Base-by-base conservation (phyloP, 345 rosid species). In the Cardiospermum halicacabum region DNA sequence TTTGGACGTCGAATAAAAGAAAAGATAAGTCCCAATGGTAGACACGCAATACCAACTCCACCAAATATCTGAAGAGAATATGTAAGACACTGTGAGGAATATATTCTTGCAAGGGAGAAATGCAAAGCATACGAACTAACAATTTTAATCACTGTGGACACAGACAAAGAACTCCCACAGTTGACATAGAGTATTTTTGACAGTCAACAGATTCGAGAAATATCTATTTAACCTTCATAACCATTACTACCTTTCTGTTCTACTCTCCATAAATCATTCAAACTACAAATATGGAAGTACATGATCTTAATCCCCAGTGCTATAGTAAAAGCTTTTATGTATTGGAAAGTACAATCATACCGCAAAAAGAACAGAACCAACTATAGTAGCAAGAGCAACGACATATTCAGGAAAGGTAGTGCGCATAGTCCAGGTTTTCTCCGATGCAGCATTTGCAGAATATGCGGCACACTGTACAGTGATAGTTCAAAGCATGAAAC, bases 301-400 rank as follows among this genome's bases (percentile, higher is more conserved):
- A 1, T 45, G 3, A 37, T 19, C 8, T 18, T 16, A 58, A 49
- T 40, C 36, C 25, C 11, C 42, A 56, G 15, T 25, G 49, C n/a
- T n/a, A 26, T 58, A 45, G 3, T 13, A 27, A 37, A 57, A 36
- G 53, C 11, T 43, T 18, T 16, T 22, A 69, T 37, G 32, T 34
- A 62, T 50, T 45, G 65, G 22, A n/a, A 70, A 49, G 31, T 57
- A 72, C 49, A 48, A 21, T 28, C 78, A 66, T 85, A 90, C 97
- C 81, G 96, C 65, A 75, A 93, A 93, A 72, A 93, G 98, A 39
- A 93, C 97, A 40, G 98, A 93, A 60, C 98, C 98, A 67, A 86
- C 97, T 59, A 93, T 83, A 25, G 98, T 93, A 56, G 97, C 91
- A 57, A 93, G 94, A 78, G 98, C 98, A 76, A 93, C 98, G 68